phyloP scores from a whole-genome alignment of 2,329 filamentous ascomycete genomes.

The Sarocladium kiliense region DNA sequence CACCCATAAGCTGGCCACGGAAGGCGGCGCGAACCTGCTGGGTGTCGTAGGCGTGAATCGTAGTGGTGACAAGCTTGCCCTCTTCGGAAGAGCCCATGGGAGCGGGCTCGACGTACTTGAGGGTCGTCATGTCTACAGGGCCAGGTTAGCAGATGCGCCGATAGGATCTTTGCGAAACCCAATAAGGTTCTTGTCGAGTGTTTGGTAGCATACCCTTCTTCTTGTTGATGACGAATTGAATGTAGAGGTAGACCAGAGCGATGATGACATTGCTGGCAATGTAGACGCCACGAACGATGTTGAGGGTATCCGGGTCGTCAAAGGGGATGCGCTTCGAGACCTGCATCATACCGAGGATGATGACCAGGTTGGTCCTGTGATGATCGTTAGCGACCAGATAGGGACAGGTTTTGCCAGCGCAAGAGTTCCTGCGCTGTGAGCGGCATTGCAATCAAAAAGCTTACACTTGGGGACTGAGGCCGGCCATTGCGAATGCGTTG shows the following conservation, averaged over 20 bases:
- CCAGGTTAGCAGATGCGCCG: not conserved
- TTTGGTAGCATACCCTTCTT: slow-evolving; percentile 74
- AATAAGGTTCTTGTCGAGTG: too few relatives aligned
- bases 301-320: slow-evolving; percentile 67
- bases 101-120: slow-evolving; percentile 97
- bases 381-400: slow-evolving; percentile 17
- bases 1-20: slow-evolving; percentile 90
- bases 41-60: slow-evolving; percentile 90
- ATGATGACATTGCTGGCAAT: slow-evolving; percentile 73
- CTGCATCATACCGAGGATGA: slow-evolving; percentile 98
- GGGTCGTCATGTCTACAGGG: slow-evolving; percentile 86
- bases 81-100: slow-evolving; percentile 92
- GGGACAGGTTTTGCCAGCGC: not conserved
- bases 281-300: slow-evolving; percentile 50
- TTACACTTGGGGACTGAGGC: slow-evolving; percentile 60
- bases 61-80: slow-evolving; percentile 93
- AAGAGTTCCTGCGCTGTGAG: slow-evolving; percentile 18
- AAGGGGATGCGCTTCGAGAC: slow-evolving; percentile 94
- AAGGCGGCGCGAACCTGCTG: slow-evolving; percentile 78
- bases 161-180: not conserved
- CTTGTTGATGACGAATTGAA: slow-evolving; percentile 80
- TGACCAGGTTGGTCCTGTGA: slow-evolving; percentile 79
- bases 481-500: slow-evolving; percentile 46
- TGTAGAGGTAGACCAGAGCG: slow-evolving; percentile 76
- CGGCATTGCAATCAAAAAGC: slow-evolving; percentile 17